phyloP scores from a whole-genome alignment of 1,284 basidiomycete species.

The Moniliophthora roreri region DNA sequence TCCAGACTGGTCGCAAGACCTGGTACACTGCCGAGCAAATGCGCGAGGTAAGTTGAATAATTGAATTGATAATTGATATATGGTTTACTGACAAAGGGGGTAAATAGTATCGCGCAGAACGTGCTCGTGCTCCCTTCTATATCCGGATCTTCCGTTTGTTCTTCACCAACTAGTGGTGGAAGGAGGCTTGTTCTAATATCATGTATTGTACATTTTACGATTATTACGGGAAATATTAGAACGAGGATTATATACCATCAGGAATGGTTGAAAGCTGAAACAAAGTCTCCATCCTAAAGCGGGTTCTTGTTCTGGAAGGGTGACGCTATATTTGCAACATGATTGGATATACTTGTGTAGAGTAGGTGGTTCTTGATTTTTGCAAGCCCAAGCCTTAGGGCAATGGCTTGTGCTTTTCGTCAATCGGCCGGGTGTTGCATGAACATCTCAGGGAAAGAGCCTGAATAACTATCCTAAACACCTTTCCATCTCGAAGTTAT shows the following conservation, averaged over 20 bases:
- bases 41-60: conserved; percentile 11
- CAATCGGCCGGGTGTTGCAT: too few species aligned
- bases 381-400: too few species aligned
- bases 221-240: not conserved
- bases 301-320: too few species aligned
- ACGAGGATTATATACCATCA: not conserved
- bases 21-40: conserved; percentile 22
- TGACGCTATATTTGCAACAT: too few species aligned
- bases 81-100: not conserved
- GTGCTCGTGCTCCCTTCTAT: conserved; percentile 15
- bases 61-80: not conserved
- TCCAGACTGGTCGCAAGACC: conserved; percentile 33
- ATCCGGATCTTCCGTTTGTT: conserved; percentile 15
- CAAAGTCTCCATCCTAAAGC: too few species aligned
- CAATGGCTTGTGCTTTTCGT: too few species aligned
- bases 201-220: not conserved
- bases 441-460: too few species aligned
- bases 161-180: conserved; percentile 14
- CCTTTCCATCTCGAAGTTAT: too few species aligned
- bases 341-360: too few species aligned
- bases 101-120: conserved; percentile 15
- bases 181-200: not conserved
- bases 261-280: too few species aligned
- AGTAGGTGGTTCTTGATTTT: too few species aligned
- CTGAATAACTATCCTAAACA: too few species aligned